These are phyloP conservation scores for Cocos nucifera DNA, from an alignment of 176 grass and related monocot genomes.

Conservation along the genomic window DNA sequence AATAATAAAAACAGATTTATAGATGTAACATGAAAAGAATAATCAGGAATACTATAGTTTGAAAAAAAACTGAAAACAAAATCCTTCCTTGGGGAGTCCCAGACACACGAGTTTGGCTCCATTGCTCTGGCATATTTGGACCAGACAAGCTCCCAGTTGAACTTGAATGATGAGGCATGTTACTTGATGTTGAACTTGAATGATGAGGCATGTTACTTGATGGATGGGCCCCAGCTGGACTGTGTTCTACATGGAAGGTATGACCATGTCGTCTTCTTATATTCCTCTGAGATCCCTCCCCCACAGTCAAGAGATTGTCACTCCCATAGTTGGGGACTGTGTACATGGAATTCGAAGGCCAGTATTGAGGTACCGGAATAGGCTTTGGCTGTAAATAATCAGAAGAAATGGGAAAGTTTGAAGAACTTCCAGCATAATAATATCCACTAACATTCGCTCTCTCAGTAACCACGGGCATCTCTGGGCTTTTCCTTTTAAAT, in stretches of 20 bases:
- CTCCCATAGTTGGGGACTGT: slow-evolving; percentile 23
- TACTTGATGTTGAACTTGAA: slow-evolving; percentile 9
- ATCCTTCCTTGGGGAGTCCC: slow-evolving; percentile 4
- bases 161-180: not conserved
- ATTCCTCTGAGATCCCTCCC: slow-evolving; percentile 52
- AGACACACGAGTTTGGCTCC: slow-evolving; percentile 25
- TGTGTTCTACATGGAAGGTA: slow-evolving; percentile 23
- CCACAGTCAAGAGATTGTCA: slow-evolving; percentile 18
- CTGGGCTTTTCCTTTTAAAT: slow-evolving; percentile 37
- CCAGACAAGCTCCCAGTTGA: too few relatives aligned
- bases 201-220: slow-evolving; percentile 6
- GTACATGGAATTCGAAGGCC: slow-evolving; percentile 21
- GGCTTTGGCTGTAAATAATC: slow-evolving; percentile 23
- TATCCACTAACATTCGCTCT: slow-evolving; percentile 18
- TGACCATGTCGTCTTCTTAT: slow-evolving; percentile 34
- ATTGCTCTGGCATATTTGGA: slow-evolving; percentile 10
- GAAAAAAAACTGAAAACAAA: slow-evolving; percentile 41
- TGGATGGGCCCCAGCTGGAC: slow-evolving; percentile 21
- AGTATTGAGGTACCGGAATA: slow-evolving; percentile 15
- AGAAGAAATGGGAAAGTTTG: slow-evolving; percentile 25
- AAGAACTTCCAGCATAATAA: slow-evolving; percentile 49
- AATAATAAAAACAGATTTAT: not conserved
- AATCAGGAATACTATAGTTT: too few relatives aligned
- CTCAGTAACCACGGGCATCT: slow-evolving; percentile 2
- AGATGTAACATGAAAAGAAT: too few relatives aligned